phyloP scores from a whole-genome alignment of 2,329 filamentous ascomycete species.

The Colletotrichum aenigma region DNA sequence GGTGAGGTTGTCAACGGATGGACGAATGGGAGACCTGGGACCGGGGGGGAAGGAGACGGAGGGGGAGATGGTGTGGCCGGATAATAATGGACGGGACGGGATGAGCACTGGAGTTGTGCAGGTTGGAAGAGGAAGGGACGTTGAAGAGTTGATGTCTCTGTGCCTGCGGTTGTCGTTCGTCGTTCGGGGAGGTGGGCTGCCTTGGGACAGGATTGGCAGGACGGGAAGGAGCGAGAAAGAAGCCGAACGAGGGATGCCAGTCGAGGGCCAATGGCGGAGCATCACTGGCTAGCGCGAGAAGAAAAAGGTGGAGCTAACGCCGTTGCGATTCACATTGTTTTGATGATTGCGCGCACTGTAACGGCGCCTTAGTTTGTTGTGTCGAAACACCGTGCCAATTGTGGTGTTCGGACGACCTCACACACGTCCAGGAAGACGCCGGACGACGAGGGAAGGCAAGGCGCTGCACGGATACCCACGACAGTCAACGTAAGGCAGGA shows the following conservation, averaged over 20 bases:
- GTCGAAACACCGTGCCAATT: background rate
- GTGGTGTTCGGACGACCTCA: background rate
- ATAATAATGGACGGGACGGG: background rate
- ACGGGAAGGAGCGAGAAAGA: constrained; percentile 1
- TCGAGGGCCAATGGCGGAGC: background rate
- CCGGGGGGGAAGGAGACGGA: background rate
- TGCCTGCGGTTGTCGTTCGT: background rate
- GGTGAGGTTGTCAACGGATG: background rate
- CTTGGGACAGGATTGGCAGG: background rate
- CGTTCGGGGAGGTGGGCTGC: background rate
- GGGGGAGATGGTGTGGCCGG: background rate
- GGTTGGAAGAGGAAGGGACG: background rate
- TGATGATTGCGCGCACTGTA: background rate
- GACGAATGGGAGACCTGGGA: background rate
- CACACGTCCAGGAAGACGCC: background rate
- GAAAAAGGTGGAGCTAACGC: background rate
- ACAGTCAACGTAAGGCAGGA: background rate
- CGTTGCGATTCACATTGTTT: background rate
- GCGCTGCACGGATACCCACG: background rate
- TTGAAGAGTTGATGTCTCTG: background rate
- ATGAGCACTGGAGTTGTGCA: background rate
- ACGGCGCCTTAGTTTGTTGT: background rate
- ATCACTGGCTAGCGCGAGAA: background rate
- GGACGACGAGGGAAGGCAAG: background rate
- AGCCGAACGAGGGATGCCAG: background rate